Base-by-base conservation (phyloP, 2,329 filamentous ascomycete species). In the Colletotrichum truncatum region DNA sequence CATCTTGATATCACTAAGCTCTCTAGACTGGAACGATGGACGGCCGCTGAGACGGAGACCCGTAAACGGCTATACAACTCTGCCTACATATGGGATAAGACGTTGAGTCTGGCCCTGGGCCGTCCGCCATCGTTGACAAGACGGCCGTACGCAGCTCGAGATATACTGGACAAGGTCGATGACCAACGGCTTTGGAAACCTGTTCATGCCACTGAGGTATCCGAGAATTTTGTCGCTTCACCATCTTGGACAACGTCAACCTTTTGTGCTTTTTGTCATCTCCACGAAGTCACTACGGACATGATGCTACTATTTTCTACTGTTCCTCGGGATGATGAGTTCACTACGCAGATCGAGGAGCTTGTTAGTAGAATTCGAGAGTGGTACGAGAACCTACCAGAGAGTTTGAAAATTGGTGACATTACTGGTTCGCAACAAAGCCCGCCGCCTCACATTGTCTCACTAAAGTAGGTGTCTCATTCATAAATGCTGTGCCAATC, bases 1-100 rank as follows among this genome's bases (percentile, higher is more conserved):
- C 69, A 70, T 34, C 64, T 70, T 1, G 67, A 70, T 18, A 69
- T 63, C 3, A 52, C 64, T 2, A 55, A 51, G 21, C 48, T 70
- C 4, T 63, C 68, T 4, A 16, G 49, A 5, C 23, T 70, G 1
- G 64, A 70, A 16, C 36, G 56, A 16, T 71, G 65, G 69, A 70
- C 69, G 0, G 60, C 70, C 2, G 57, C 67, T n/a, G 69, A 71
- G 48, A 52, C 52, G 6, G 70, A 71, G 38, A 64, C 59, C 5
- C 45, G 69, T n/a, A 70, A 70, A 36, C 49, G 70, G 4, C 18
- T 71, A 2, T 70, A 70, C 54, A 70, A 70, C 48, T 60, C 68
- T 0, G 69, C 70, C 3, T 71, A 70, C 26, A 63, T 70, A 28
- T 71, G 69, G 69, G 69, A 71, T 14, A 71, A 71, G 39, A 70